phyloP scores from a whole-genome alignment of 176 grass and related monocot genomes.

The Paspalum notatum region DNA sequence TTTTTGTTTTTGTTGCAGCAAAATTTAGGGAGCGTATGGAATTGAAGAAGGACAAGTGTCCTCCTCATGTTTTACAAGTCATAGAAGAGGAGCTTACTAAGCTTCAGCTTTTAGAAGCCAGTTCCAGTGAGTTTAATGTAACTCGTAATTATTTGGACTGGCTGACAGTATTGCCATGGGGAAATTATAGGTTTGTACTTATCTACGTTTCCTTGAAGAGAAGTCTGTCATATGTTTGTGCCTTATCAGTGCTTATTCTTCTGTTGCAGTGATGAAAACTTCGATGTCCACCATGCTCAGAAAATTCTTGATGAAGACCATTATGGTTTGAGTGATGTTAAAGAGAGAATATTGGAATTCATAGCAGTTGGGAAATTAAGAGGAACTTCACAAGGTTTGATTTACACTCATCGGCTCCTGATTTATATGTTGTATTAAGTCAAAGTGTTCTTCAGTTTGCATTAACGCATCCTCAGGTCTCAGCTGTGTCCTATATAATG shows the following conservation, averaged over 20 bases:
- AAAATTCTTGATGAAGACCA: conserved; percentile 97
- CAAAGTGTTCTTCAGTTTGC: conserved; percentile 19
- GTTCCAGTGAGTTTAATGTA: conserved; percentile 98
- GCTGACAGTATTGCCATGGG: conserved; percentile 94
- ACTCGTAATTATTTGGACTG: conserved; percentile 99
- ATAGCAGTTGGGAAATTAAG: conserved; percentile 98
- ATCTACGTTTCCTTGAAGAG: conserved; percentile 35
- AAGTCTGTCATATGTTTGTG: conserved; percentile 13
- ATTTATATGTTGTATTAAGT: conserved; percentile 31
- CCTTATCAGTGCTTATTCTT: conserved; percentile 36
- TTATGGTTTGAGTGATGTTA: conserved; percentile 97
- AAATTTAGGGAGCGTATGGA: conserved; percentile 96
- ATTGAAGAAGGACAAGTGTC: conserved; percentile 88
- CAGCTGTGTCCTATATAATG: background rate
- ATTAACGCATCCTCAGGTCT: conserved; percentile 12
- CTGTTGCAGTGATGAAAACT: conserved; percentile 83
- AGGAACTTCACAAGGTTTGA: conserved; percentile 94
- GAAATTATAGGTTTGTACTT: conserved; percentile 87
- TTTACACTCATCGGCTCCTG: background rate
- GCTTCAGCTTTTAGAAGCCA: conserved; percentile 85
- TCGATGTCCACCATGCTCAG: conserved; percentile 94
- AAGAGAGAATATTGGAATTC: conserved; percentile 98
- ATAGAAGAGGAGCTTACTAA: conserved; percentile 98
- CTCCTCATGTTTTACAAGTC: conserved; percentile 93
- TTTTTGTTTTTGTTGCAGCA: conserved; percentile 54